Evolutionary conservation across 768 basidiomycete species (phyloP).

Genomic region (Pleurotus pulmonarius): DNA sequence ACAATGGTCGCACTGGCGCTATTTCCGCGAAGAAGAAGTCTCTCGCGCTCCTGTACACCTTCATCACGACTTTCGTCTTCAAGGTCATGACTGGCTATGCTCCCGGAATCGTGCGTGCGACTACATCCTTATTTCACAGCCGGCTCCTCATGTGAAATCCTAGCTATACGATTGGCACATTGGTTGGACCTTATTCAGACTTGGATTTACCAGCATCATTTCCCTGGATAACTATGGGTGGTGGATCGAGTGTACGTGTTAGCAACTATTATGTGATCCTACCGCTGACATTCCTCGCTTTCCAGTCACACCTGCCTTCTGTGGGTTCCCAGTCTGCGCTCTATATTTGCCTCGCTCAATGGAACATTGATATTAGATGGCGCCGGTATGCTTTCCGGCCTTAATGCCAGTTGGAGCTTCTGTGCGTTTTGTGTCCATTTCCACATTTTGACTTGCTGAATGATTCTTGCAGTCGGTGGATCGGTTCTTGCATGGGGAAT

Average conservation of each 20-base stretch:
- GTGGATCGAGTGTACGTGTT: constrained; percentile 45
- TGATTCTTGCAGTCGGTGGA: constrained; percentile 38
- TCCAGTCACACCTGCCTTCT: constrained; percentile 51
- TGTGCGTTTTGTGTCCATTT: constrained; percentile 28
- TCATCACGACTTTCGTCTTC: constrained; percentile 42
- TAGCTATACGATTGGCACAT: constrained; percentile 62
- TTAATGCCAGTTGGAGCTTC: constrained; percentile 57
- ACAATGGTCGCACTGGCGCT: constrained; percentile 47
- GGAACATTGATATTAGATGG: constrained; percentile 20
- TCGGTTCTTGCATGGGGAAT: constrained; percentile 59
- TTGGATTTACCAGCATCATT: constrained; percentile 61
- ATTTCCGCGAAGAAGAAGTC: constrained; percentile 54
- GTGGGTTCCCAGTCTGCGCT: constrained; percentile 55
- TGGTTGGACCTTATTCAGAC: constrained; percentile 54
- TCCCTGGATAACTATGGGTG: constrained; percentile 57
- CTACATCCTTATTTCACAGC: background rate
- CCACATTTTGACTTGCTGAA: background rate
- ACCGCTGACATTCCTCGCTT: background rate
- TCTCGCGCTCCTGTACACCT: constrained; percentile 42
- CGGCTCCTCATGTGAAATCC: background rate
- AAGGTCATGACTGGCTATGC: constrained; percentile 56
- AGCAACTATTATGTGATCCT: background rate
- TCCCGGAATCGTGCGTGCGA: constrained; percentile 46
- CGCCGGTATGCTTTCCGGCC: constrained; percentile 54
- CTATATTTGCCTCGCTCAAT: constrained; percentile 48